These are phyloP conservation scores for Pelargonium fulgidum DNA, from an alignment of 441 rosid genomes.

Conservation along the genomic window DNA sequence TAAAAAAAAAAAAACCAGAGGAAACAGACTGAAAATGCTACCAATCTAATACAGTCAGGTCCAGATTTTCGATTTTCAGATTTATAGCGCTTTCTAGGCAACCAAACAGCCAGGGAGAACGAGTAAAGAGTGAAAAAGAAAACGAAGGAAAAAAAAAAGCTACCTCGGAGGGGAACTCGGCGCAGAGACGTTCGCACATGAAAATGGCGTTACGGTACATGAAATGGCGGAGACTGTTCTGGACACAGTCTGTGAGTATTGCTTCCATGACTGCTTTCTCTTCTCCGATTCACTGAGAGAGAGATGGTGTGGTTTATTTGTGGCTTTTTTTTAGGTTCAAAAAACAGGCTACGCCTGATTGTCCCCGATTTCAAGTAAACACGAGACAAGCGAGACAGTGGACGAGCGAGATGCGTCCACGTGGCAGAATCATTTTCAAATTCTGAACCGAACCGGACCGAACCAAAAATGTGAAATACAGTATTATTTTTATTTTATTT, in stretches of 20 bases:
- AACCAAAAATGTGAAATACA: no score
- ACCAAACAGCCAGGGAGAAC: not conserved
- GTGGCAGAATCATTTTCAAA: no score
- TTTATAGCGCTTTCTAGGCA: not conserved
- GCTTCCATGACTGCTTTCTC: constrained; percentile 61
- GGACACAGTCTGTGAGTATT: constrained; percentile 66
- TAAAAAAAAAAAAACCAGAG: no score
- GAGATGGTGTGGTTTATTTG: constrained; percentile 26
- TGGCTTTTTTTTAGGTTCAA: constrained; percentile 42
- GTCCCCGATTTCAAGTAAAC: no score
- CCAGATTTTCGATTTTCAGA: not conserved
- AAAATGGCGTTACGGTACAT: constrained; percentile 77
- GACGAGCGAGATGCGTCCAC: no score
- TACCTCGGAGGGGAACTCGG: constrained; percentile 95
- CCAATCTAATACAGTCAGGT: not conserved
- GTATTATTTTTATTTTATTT: no score
- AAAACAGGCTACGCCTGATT: constrained; percentile 13
- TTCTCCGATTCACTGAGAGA: constrained; percentile 21
- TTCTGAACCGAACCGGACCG: no score
- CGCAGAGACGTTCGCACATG: constrained; percentile 92
- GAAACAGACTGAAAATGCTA: not conserved
- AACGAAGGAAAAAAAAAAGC: not conserved
- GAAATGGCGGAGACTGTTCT: constrained; percentile 78
- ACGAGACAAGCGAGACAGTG: no score
- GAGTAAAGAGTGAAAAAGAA: not conserved